phyloP scores from a whole-genome alignment of 2,329 filamentous ascomycete species.

The Fusarium verrucosum region DNA sequence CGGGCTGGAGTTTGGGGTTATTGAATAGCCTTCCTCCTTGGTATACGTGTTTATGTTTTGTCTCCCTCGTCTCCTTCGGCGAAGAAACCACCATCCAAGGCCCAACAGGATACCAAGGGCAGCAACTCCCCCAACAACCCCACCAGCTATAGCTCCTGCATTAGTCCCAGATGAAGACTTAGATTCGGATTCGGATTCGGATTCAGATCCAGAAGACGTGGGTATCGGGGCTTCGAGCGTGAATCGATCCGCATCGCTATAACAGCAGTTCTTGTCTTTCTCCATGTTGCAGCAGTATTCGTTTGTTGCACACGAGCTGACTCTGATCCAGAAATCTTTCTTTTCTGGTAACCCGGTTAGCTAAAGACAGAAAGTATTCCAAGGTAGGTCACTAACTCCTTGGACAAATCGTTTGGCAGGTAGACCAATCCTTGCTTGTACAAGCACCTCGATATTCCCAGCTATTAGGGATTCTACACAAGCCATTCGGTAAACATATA shows the following conservation, averaged over 20 bases:
- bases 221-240: not conserved
- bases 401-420: not conserved
- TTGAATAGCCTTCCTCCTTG: not conserved
- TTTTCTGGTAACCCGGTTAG: not conserved
- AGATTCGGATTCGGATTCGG: no score
- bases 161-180: no score
- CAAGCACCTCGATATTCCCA: not conserved
- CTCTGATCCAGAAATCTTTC: not conserved
- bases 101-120: not conserved
- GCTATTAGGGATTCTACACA: not conserved
- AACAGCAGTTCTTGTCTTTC: not conserved
- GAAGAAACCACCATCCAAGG: not conserved
- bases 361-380: no score
- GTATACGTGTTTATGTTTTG: fast-evolving
- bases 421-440: not conserved
- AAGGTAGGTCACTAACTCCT: not conserved
- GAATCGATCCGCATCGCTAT: not conserved
- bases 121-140: not conserved
- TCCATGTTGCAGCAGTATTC: not conserved
- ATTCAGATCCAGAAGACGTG: no score
- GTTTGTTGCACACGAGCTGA: not conserved
- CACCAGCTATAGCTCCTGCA: not conserved
- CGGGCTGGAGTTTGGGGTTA: fast-evolving
- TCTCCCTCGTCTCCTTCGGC: not conserved
- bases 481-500: not conserved